Evolutionary conservation across 2,329 filamentous ascomycete species (phyloP).

Genomic region (Colletotrichum sp.): DNA sequence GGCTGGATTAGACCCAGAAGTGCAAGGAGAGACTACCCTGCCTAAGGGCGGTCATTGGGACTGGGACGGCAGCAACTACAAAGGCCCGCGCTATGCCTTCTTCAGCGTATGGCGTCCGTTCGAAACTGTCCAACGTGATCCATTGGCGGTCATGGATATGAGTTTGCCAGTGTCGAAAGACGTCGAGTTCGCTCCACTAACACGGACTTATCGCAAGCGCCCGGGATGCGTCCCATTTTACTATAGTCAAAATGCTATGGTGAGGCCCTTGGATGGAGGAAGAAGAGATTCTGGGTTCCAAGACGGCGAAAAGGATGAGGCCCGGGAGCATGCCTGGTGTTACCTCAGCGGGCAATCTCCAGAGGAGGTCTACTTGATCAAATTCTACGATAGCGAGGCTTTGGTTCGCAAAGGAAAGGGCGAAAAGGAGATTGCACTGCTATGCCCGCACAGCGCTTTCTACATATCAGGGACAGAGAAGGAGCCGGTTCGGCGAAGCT

Average conservation of each 20-base stretch:
- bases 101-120: constrained; percentile 6
- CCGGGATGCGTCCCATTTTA: neutral
- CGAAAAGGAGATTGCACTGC: neutral
- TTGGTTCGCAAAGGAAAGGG: neutral
- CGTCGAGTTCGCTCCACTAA: neutral
- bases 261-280: neutral
- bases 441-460: constrained; percentile 9
- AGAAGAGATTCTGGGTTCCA: neutral
- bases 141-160: constrained; percentile 11
- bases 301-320: neutral
- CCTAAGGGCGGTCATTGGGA: constrained; percentile 3
- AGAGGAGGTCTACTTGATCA: neutral
- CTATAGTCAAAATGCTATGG: constrained; percentile 4
- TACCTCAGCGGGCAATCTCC: constrained; percentile 5
- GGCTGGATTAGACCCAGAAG: neutral
- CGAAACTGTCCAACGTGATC: neutral
- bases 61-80: constrained; percentile 4
- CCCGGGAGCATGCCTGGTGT: neutral
- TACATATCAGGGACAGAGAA: neutral
- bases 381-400: constrained; percentile 11
- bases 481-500: neutral
- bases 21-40: neutral
- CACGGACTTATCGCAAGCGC: neutral
- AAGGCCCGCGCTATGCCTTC: constrained; percentile 1
- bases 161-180: neutral